A percentile compares a stretch with the other conserved stretches of the same genome.
Conservation (phyloP, 345 rosid species). For the Chamaenerion angustifolium region DNA sequence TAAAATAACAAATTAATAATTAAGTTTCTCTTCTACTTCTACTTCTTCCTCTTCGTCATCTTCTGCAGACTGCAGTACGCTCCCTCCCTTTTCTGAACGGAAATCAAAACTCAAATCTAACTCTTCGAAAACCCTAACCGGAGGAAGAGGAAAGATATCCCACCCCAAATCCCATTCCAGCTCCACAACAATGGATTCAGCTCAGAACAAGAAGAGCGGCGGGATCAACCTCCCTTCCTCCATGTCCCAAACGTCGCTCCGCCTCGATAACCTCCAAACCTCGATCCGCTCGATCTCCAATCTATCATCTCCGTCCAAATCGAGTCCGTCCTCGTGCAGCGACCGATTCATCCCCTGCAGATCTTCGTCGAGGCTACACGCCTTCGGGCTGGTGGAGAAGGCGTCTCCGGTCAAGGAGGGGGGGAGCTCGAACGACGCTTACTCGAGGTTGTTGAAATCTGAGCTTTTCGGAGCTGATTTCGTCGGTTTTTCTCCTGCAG, state of each 20-base stretch:
- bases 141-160: slow-evolving; percentile 1
- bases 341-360: slow-evolving; percentile 95
- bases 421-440: slow-evolving; percentile 50
- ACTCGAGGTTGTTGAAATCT: slow-evolving; percentile 52
- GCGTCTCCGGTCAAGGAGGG: slow-evolving; percentile 85
- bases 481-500: slow-evolving; percentile 74
- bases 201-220: slow-evolving; percentile 50
- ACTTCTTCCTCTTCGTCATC: neutral
- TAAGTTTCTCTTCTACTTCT: neutral
- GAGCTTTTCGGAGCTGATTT: slow-evolving; percentile 97
- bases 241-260: slow-evolving; percentile 59
- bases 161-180: neutral
- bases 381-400: slow-evolving; percentile 71
- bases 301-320: slow-evolving; percentile 64
- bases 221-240: slow-evolving; percentile 84
- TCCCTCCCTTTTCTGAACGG: no score
- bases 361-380: slow-evolving; percentile 83
- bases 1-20: no score
- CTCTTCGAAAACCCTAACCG: no score
- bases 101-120: no score
- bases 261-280: slow-evolving; percentile 45
- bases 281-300: slow-evolving; percentile 55
- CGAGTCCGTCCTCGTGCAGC: slow-evolving; percentile 45
- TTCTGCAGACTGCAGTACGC: no score
- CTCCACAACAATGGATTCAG: slow-evolving; percentile 42